Evolutionary conservation across 2,329 filamentous ascomycete genomes (phyloP).

Genomic region (Epicoccum nigrum): DNA sequence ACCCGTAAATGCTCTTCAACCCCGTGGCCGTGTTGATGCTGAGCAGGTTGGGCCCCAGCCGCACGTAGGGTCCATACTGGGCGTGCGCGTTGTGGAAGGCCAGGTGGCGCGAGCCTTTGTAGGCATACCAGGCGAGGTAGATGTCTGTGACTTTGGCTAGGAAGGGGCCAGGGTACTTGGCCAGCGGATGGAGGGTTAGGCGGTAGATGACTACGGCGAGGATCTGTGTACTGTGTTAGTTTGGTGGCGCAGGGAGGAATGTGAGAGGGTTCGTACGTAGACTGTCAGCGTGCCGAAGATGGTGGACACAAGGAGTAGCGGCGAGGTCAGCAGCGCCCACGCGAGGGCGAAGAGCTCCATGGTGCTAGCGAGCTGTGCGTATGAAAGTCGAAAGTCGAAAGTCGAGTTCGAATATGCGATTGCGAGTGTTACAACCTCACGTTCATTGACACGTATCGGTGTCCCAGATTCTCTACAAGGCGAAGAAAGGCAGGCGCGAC

Average conservation of each 20-base stretch:
- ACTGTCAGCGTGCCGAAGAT: conserved; percentile 31
- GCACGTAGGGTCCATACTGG: conserved; percentile 73
- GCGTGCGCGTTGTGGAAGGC: conserved; percentile 74
- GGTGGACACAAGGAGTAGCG: conserved; percentile 33
- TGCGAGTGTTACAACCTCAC: background rate
- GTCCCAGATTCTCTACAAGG: too few species aligned
- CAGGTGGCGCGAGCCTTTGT: conserved; percentile 75
- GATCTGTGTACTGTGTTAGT: conserved; percentile 29
- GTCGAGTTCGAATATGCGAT: background rate
- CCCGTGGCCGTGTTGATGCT: conserved; percentile 73
- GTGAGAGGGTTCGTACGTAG: conserved; percentile 27
- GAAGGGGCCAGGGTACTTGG: conserved; percentile 52
- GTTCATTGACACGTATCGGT: background rate
- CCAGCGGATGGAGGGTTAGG: conserved; percentile 52
- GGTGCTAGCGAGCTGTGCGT: background rate
- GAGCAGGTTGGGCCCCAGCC: conserved; percentile 77
- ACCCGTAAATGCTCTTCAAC: conserved; percentile 57
- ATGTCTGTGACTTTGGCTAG: conserved; percentile 48
- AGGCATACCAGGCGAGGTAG: conserved; percentile 67
- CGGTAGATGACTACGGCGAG: conserved; percentile 44
- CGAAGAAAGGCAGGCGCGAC: background rate
- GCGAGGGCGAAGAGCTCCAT: conserved; percentile 31
- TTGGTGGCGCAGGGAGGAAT: background rate
- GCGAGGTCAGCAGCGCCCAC: conserved; percentile 30
- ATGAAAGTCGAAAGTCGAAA: background rate